phyloP scores from a whole-genome alignment of 805 yeast species.

The Yarrowia sp. region DNA sequence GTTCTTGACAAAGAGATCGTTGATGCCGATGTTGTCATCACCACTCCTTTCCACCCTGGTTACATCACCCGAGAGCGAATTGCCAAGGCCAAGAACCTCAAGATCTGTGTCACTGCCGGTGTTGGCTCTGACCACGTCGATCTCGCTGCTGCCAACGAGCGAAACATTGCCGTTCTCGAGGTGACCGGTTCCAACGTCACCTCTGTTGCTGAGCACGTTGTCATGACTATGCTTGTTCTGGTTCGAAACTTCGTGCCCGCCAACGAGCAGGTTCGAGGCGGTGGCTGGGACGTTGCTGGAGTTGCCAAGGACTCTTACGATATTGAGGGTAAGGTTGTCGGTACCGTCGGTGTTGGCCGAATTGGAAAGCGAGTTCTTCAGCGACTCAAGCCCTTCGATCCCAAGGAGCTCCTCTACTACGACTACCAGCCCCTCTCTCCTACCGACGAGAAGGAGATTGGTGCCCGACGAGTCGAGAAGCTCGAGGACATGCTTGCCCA shows the following conservation, averaged over 20 bases:
- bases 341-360: constrained; percentile 63
- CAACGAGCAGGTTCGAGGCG: constrained; percentile 43
- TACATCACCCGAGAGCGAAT: constrained; percentile 61
- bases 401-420: constrained; percentile 50
- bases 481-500: constrained; percentile 48
- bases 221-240: constrained; percentile 50
- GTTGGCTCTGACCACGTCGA: constrained; percentile 61
- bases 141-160: constrained; percentile 42
- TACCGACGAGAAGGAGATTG: constrained; percentile 47
- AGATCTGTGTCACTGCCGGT: constrained; percentile 49
- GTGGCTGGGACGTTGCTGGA: constrained; percentile 48
- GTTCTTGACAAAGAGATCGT: constrained; percentile 60
- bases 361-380: constrained; percentile 57
- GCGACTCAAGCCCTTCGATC: constrained; percentile 49
- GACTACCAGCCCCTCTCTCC: constrained; percentile 45
- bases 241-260: constrained; percentile 49
- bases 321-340: constrained; percentile 48
- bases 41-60: constrained; percentile 83
- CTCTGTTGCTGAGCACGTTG: constrained; percentile 57
- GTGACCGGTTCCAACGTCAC: constrained; percentile 52
- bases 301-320: constrained; percentile 47
- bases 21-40: constrained; percentile 72
- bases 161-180: constrained; percentile 49
- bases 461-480: constrained; percentile 43
- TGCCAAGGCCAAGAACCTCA: constrained; percentile 39